Base-by-base conservation (phyloP, 805 yeast genomes). In the Grigorovia yakushimaensis region DNA sequence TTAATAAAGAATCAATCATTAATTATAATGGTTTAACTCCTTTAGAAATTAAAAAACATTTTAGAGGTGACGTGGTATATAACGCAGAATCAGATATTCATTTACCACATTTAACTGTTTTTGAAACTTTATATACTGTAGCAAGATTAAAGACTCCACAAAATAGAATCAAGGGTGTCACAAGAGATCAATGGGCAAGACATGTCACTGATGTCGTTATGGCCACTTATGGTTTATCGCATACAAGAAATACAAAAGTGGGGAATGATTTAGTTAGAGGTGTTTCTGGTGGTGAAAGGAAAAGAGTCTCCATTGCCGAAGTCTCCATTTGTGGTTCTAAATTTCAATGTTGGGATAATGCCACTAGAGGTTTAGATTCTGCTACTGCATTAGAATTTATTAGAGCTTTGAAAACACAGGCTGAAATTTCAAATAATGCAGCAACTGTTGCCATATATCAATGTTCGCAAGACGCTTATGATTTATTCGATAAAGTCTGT, bases 221-320 rank as follows among this genome's bases (percentile, higher is more conserved):
- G 77, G 78, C 77, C 20, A 73, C 72, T 35, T 81, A 77, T 57
- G 87, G 85, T 49, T 68, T 82, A 39, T 66, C 73, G 8, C 85
- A 79, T 60, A 77, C 85, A 5, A 69, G 70, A 50, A 67, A 76
- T 59, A 78, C 84, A 17, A 75, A 74, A 52, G 84, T 79, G 35
- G 84, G 84, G 50, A 73, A 73, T 57, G 83, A 78, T 51, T 68
- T 73, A 39, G 73, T 82, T 27, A 73, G 86, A 61, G 85, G 88
- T 68, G 85, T 82, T 39, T 81, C 91, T 45, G 91, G 94, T 58
- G 93, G 94, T 72, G 93, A 85, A 67, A 71, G 94, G 54, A 84
- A 84, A 66, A 77, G 94, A 69, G 91, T 85, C 2, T 82, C 91
- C 10, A 80, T 85, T 56, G 87, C 88, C 10, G 95, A 85, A 66